Conservation (phyloP, 495 filamentous ascomycete genomes). For the Tuber magnatum region DNA sequence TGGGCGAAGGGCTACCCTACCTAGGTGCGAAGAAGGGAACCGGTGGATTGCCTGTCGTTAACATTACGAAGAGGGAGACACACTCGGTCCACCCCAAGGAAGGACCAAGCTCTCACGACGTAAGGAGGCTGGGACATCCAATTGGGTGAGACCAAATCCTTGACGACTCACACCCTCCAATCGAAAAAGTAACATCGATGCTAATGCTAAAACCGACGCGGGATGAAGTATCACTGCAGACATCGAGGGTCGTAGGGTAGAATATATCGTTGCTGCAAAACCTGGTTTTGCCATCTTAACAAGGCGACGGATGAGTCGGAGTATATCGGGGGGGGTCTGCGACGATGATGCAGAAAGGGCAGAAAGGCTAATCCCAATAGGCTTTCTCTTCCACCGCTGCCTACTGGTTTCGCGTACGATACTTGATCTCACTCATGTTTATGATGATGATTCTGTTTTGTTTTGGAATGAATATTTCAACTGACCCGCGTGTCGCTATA, state of each 20-base stretch:
- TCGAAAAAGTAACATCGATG: slow-evolving; percentile 11
- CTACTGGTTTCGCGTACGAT: not conserved
- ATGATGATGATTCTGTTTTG: not conserved
- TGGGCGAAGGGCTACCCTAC: slow-evolving; percentile 81
- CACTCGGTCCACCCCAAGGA: slow-evolving; percentile 64
- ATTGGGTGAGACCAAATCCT: slow-evolving; percentile 48
- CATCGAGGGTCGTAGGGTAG: slow-evolving; percentile 60
- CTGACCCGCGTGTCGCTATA: slow-evolving; percentile 32
- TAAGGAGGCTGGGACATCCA: slow-evolving; percentile 58
- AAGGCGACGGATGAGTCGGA: slow-evolving; percentile 55
- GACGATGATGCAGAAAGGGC: slow-evolving; percentile 41
- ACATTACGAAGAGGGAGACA: slow-evolving; percentile 72
- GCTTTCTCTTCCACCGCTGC: slow-evolving; percentile 14
- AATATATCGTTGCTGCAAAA: slow-evolving; percentile 69
- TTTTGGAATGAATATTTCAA: not conserved
- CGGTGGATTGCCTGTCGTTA: slow-evolving; percentile 75
- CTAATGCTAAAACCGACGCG: slow-evolving; percentile 16
- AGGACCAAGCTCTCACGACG: slow-evolving; percentile 57
- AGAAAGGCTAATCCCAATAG: slow-evolving; percentile 42
- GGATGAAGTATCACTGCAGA: slow-evolving; percentile 65
- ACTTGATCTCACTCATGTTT: not conserved
- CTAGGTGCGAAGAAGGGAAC: slow-evolving; percentile 48
- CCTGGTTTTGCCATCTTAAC: slow-evolving; percentile 68
- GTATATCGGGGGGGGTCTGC: slow-evolving; percentile 56
- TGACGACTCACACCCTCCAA: slow-evolving; percentile 8